Evolutionary conservation across 108 stramenopile genomes (phyloP).

Genomic region (Skeletonema marinoi): DNA sequence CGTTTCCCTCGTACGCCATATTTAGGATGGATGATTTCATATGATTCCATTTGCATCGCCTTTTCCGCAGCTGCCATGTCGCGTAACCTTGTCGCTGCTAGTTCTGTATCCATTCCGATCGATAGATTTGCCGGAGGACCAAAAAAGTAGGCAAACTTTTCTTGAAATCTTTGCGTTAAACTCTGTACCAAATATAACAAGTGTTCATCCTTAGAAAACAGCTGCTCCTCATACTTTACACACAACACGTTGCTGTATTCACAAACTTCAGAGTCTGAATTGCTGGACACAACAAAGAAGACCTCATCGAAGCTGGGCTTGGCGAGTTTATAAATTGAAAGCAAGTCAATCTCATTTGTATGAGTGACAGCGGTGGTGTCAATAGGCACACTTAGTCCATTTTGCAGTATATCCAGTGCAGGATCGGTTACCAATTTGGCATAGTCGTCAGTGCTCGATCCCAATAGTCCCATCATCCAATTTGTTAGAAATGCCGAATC

Average conservation of each 20-base stretch:
- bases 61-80: slow-evolving; percentile 2
- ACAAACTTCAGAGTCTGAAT: slow-evolving; percentile 6
- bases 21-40: slow-evolving; percentile 5
- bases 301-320: slow-evolving; percentile 23
- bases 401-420: slow-evolving; percentile 1
- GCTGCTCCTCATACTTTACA: neutral
- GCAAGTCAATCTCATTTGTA: slow-evolving; percentile 9
- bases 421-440: slow-evolving; percentile 9
- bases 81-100: slow-evolving; percentile 3
- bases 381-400: slow-evolving; percentile 3
- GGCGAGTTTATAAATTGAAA: slow-evolving; percentile 14
- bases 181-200: neutral
- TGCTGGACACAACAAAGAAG: slow-evolving; percentile 8
- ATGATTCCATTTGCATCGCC: slow-evolving; percentile 16
- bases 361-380: slow-evolving; percentile 15
- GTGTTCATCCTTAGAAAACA: neutral
- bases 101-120: neutral
- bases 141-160: slow-evolving; percentile 15
- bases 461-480: slow-evolving; percentile 27
- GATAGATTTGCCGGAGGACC: neutral
- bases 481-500: slow-evolving; percentile 22
- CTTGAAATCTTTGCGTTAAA: slow-evolving; percentile 5
- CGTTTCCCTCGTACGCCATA: slow-evolving; percentile 14
- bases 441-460: neutral
- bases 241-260: slow-evolving; percentile 19